phyloP scores from a whole-genome alignment of 2,329 filamentous ascomycete species.

The Alternaria brassicae region DNA sequence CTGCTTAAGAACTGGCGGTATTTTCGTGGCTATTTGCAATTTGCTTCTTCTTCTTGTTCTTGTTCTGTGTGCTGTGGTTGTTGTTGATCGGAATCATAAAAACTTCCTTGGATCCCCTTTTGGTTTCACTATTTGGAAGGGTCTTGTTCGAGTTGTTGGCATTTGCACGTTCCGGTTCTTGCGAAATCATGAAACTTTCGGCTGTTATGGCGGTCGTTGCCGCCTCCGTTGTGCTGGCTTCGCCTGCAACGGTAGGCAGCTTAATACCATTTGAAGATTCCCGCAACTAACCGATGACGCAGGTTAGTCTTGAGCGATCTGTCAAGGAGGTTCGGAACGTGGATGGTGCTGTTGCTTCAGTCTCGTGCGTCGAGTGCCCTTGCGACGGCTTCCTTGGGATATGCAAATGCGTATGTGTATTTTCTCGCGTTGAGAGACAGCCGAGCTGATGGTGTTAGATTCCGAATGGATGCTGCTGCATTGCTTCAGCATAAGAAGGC shows the following conservation, averaged over 20 bases:
- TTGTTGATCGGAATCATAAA: background rate
- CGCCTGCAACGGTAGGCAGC: slow-evolving; percentile 34
- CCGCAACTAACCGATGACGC: background rate
- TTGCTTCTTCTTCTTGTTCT: background rate
- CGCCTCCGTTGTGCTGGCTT: slow-evolving; percentile 30
- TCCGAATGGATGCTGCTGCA: slow-evolving; percentile 42
- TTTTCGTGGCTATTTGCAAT: background rate
- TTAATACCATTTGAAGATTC: background rate
- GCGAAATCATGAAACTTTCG: slow-evolving; percentile 33
- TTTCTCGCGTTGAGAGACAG: background rate
- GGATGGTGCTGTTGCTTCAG: slow-evolving; percentile 13
- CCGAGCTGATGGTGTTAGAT: slow-evolving; percentile 20
- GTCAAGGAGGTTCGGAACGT: slow-evolving; percentile 24
- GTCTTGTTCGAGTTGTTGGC: background rate
- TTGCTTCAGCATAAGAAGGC: background rate
- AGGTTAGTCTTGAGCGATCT: slow-evolving; percentile 35
- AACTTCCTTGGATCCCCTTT: background rate
- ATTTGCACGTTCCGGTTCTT: no score
- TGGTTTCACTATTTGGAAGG: background rate
- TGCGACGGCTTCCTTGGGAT: slow-evolving; percentile 27
- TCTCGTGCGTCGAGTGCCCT: slow-evolving; percentile 35
- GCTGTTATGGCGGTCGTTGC: slow-evolving; percentile 26
- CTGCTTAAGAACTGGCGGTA: slow-evolving; percentile 21
- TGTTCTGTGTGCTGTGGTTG: background rate
- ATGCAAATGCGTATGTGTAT: slow-evolving; percentile 38